These are phyloP conservation scores for Mucuna pruriens DNA, from an alignment of 306 rosid genomes.

Conservation along the genomic window DNA sequence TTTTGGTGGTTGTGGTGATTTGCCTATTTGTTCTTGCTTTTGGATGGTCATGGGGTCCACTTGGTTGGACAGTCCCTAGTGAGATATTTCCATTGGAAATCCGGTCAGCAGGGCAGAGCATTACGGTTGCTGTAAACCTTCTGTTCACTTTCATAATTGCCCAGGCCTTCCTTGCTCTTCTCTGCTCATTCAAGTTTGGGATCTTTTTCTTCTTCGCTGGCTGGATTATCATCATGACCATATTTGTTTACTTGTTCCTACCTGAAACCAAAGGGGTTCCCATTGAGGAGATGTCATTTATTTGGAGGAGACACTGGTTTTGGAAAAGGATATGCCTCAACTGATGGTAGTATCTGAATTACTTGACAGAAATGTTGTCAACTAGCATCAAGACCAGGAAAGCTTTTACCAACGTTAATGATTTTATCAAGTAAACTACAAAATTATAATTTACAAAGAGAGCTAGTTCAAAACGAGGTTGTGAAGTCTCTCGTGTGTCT, in stretches of 20 bases:
- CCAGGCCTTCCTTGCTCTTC: conserved; percentile 50
- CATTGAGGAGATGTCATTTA: conserved; percentile 50
- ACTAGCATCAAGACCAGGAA: neutral
- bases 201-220: conserved; percentile 50
- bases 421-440: neutral
- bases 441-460: neutral
- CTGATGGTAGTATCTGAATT: neutral
- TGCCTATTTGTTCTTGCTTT: conserved; percentile 86
- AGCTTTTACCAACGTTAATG: neutral
- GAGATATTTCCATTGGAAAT: conserved; percentile 58
- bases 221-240: conserved; percentile 53
- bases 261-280: conserved; percentile 60
- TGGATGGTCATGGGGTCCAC: conserved; percentile 63
- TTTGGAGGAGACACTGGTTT: conserved; percentile 58
- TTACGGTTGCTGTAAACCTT: conserved; percentile 56
- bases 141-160: conserved; percentile 53
- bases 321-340: conserved; percentile 54
- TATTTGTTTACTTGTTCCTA: conserved; percentile 42
- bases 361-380: neutral
- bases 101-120: conserved; percentile 58
- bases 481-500: neutral
- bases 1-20: conserved; percentile 66
- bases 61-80: conserved; percentile 56
- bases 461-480: too few relatives aligned
- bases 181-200: conserved; percentile 50